Evolutionary conservation across 164 flowering plant species (phyloP).

Genomic region (Saururus chinensis): DNA sequence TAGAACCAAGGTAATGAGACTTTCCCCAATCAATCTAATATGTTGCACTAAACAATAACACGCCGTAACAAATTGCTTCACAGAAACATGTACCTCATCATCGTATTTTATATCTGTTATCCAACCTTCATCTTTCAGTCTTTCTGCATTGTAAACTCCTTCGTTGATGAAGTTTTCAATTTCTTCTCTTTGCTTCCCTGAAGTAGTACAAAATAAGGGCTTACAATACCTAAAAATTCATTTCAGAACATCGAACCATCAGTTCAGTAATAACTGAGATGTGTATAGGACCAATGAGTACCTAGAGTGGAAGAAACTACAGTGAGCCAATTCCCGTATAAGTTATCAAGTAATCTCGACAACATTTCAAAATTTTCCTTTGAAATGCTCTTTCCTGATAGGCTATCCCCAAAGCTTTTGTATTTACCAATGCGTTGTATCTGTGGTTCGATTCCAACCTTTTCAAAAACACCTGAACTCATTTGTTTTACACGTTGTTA

Average conservation of each 20-base stretch:
- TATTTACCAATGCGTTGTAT: conserved; percentile 85
- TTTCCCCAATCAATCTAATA: background rate
- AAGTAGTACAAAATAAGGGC: background rate
- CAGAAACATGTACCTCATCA: conserved; percentile 58
- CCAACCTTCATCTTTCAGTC: conserved; percentile 73
- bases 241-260: background rate
- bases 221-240: background rate
- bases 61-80: background rate
- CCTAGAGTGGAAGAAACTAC: conserved; percentile 53
- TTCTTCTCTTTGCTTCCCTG: conserved; percentile 77
- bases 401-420: conserved; percentile 96
- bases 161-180: conserved; percentile 69
- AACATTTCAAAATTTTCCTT: conserved; percentile 88
- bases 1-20: background rate
- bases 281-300: conserved; percentile 10
- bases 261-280: background rate
- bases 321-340: conserved; percentile 80
- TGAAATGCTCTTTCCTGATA: conserved; percentile 69
- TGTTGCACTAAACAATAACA: background rate
- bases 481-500: background rate
- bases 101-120: conserved; percentile 68
- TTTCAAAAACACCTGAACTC: conserved; percentile 79
- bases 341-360: conserved; percentile 76
- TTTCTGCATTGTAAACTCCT: conserved; percentile 71
- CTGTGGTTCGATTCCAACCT: conserved; percentile 83